Base-by-base conservation (phyloP, 108 stramenopile species). In the Skeletonema menzelii region DNA sequence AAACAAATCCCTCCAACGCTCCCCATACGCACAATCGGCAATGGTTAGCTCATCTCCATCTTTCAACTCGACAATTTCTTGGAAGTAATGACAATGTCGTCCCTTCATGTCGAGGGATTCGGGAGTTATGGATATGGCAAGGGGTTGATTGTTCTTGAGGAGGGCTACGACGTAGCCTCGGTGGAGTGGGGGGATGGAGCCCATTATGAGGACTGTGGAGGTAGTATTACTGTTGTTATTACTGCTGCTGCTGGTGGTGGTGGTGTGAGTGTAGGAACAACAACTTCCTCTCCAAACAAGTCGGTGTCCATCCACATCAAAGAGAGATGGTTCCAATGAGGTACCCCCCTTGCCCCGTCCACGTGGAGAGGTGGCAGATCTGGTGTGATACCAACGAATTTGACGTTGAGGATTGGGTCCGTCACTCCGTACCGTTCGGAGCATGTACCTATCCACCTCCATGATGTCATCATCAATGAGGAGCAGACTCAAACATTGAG, bases 371-470 rank as follows among this genome's bases (percentile, higher is more conserved):
- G 77, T 68, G 34, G 67, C 40, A 24, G 62, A 67, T 27, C 61
- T 70, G 26, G 78, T 79, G 27, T 79, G 78, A 56, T 65, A 79
- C 78, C 78, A 79, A 28, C 72, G 67, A 28, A 79, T 67, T 64
- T 72, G 70, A 28, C 78, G 78, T 13, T 72, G 49, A 22, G 49
- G 53, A 42, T 44, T 47, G 8, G 56, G 57, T 26, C 34, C 56
- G 8, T 38, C 42, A 32, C 19, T 67, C 27, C 57, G 64, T 17
- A 72, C 67, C 32, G 78, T 79, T 22, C 78, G 71, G 2, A 79
- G 38, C 78, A 79, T 79, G 53, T 79, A 79, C 56, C 78, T 58
- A 72, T 79, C 78, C 10, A 79, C 78, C 68, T 79, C 78, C 78
- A 79, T 79, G 35, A 67, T 67, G 17, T 79, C 78, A 47, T 79